phyloP scores from a whole-genome alignment of 2,329 filamentous ascomycete genomes.

The Alternaria hordeiaustralica region DNA sequence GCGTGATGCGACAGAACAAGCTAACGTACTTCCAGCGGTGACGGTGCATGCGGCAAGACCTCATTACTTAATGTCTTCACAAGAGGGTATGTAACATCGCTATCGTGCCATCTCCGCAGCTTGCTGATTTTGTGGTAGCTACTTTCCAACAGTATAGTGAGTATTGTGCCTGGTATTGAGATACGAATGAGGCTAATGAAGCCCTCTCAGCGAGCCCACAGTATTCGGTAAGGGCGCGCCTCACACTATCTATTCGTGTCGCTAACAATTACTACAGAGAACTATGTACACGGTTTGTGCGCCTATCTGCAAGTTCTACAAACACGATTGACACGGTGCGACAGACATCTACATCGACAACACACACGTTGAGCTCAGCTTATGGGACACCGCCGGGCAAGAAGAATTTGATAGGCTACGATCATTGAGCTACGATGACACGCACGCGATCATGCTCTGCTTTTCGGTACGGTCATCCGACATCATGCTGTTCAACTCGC shows the following conservation, averaged over 20 bases:
- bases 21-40: constrained; percentile 67
- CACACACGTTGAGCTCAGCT: constrained; percentile 93
- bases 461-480: constrained; percentile 66
- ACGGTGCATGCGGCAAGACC: constrained; percentile 97
- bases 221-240: constrained; percentile 70
- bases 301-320: not conserved
- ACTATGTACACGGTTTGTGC: constrained; percentile 90
- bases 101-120: not conserved
- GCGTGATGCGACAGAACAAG: constrained; percentile 25
- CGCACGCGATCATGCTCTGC: constrained; percentile 98
- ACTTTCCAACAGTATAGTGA: constrained; percentile 96
- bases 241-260: not conserved
- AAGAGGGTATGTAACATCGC: constrained; percentile 75
- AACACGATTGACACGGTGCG: constrained; percentile 13
- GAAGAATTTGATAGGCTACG: constrained; percentile 98
- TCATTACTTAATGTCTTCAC: constrained; percentile 98
- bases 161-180: constrained; percentile 35
- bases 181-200: constrained; percentile 25
- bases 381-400: constrained; percentile 98
- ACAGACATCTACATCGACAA: constrained; percentile 97
- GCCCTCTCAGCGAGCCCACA: constrained; percentile 74
- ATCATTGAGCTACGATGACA: constrained; percentile 96
- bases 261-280: constrained; percentile 64
- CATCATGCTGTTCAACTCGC: not conserved
- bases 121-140: constrained; percentile 59